Base-by-base conservation (phyloP, 331 rosid genomes). In the Rhamnella rubrinervis region DNA sequence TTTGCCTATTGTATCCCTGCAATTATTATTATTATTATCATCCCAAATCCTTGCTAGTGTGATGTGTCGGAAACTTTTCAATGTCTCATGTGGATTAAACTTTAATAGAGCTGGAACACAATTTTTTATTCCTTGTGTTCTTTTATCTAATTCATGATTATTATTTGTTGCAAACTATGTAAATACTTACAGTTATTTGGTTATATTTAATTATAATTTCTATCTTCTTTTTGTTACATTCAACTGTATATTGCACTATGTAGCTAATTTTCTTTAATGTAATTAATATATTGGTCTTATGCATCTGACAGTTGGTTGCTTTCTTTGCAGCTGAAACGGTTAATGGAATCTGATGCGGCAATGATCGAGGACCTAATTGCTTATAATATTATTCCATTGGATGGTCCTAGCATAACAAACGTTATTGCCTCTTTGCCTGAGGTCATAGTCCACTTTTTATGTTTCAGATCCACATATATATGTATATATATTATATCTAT, bases 311-410 rank as follows among this genome's bases (percentile, higher is more conserved):
- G 31, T 35, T 63, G 55, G 49, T 78, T 71, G 62, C 44, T 56
- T 66, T 58, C 67, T 74, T 73, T 77, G 77, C 92, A 93, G 98
- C 84, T 93, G 70, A 91, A 84, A 81, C 83, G 76, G 70, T 72
- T 88, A 58, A 88, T 91, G 85, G 98, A 88, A 58, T 84, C 87
- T 52, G 98, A 93, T 83, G 89, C 98, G 19, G 87, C 96, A 61
- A 88, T 88, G 89, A 85, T 91, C 5, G 98, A 91, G 59, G 96
- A 91, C 78, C 76, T 93, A 60, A 84, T 93, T 75, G 91, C 97
- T 21, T 93, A 87, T 80, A 93, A 93, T 76, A 93, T 93, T 61
- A 93, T 93, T 61, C 98, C 98, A 16, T 67, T 93, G 26, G 97
- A 93, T 80, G 89, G 89, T 64, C 83, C 88, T 59, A 80, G 86